Base-by-base conservation (phyloP, 1,284 basidiomycete genomes). In the Pseudozyma flocculosa region DNA sequence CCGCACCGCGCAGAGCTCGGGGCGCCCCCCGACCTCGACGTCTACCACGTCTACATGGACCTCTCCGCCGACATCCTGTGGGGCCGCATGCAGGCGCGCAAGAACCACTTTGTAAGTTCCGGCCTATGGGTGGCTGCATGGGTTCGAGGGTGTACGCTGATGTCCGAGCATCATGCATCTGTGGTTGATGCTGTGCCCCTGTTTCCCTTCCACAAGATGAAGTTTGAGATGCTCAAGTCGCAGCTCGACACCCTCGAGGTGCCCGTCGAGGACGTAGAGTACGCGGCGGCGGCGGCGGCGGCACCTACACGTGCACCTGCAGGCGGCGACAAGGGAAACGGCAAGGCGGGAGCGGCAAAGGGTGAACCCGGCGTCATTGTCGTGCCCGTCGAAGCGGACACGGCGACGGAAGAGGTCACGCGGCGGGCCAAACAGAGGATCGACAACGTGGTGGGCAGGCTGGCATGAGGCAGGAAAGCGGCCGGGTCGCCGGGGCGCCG, bases 101-200 rank as follows among this genome's bases (percentile, higher is more conserved):
- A 85, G 61, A 86, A 86, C 0, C 93, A 97, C 79, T 95, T 90
- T 68, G n/a, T n/a, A n/a, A n/a, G n/a, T n/a, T n/a, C n/a, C n/a
- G n/a, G n/a, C n/a, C n/a, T n/a, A n/a, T n/a, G n/a, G n/a, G n/a
- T n/a, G n/a, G n/a, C n/a, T n/a, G n/a, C n/a, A n/a, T n/a, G n/a
- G n/a, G n/a, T n/a, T n/a, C n/a, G n/a, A n/a, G n/a, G n/a, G n/a
- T n/a, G n/a, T n/a, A n/a, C n/a, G n/a, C n/a, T n/a, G n/a, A n/a
- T n/a, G n/a, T n/a, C n/a, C n/a, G n/a, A n/a, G n/a, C n/a, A n/a
- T n/a, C n/a, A n/a, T n/a, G n/a, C n/a, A n/a, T n/a, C n/a, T n/a
- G n/a, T n/a, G n/a, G n/a, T n/a, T n/a, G n/a, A n/a, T n/a, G n/a
- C n/a, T n/a, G n/a, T n/a, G n/a, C n/a, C n/a, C n/a, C n/a, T n/a